phyloP scores from a whole-genome alignment of 441 rosid genomes.

The Geranium incanum region DNA sequence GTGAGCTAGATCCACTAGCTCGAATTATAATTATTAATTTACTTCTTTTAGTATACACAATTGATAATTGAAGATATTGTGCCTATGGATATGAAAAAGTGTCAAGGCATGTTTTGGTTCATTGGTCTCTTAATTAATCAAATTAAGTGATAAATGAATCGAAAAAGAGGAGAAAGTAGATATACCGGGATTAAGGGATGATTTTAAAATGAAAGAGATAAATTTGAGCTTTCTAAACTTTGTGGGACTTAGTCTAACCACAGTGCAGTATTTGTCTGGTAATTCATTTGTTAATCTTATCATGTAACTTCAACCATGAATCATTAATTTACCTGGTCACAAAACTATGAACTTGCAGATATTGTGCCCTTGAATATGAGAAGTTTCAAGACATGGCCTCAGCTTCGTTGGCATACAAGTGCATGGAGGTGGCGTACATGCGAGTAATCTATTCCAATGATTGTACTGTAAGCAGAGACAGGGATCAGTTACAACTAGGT shows the following conservation, averaged over 20 bases:
- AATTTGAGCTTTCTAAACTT: constrained; percentile 1
- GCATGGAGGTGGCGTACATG: constrained; percentile 46
- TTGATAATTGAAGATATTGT: background rate
- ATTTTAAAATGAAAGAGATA: background rate
- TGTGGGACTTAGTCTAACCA: background rate
- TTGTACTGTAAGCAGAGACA: constrained; percentile 27
- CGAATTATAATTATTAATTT: background rate
- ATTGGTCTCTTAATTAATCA: background rate
- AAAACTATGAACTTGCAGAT: constrained; percentile 10
- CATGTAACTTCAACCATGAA: constrained; percentile 8
- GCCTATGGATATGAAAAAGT: background rate
- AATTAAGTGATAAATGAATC: background rate
- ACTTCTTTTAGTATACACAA: background rate
- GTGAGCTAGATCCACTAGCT: background rate
- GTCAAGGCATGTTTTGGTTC: background rate
- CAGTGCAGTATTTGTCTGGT: background rate
- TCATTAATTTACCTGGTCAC: constrained; percentile 13
- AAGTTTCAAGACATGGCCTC: constrained; percentile 43
- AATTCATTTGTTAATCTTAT: background rate
- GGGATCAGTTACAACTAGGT: constrained; percentile 32
- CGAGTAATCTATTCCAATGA: constrained; percentile 36
- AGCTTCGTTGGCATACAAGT: constrained; percentile 50
- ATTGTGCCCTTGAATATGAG: constrained; percentile 46
- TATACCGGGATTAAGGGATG: background rate
- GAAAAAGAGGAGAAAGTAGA: background rate